Evolutionary conservation across 345 rosid species (phyloP), one percentile per base, ranked within the genome.

Genomic region (Sisymbrium irio): DNA sequence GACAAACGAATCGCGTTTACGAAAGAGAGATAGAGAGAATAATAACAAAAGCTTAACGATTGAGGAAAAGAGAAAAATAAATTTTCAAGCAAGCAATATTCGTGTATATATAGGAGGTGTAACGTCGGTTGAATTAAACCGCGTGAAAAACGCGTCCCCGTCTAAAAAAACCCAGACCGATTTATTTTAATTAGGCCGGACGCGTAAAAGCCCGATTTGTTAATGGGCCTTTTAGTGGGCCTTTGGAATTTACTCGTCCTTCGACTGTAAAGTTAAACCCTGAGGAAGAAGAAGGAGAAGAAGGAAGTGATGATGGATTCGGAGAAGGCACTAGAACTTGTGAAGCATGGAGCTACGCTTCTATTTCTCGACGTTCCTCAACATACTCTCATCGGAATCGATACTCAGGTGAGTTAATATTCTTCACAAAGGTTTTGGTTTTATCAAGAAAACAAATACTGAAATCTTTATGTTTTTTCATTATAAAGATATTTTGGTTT

Each of bases 291-390:
- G 62, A 3, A 44, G 50, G 18, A 28, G 67, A 9, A 72, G 57
- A 22, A 53, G 49, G 49, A 30, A 30, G 4, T 22, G 27, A 27
- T 10, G 14, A 87, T 91, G 98, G 93, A 94, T 73, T 78, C 90
- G 2, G 97, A 88, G 11, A 82, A 82, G 39, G 97, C 97, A 30
- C 67, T 87, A 8, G 93, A 92, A 77, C 84, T 86, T n/a, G 92
- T 86, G 27, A 86, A 81, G 83, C 85, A 75, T 6, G 97, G 97
- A 74, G 90, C 80, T 40, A 78, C 97, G 3, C 87, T 95, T 69
- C 92, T 92, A 39, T 89, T 88, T 45, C 88, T 95, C n/a, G 97
- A 87, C 67, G 96, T 95, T 71, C 99, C 97, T 78, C 85, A 85
- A 65, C 64, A 83, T 78, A 86, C 97, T 8, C 86, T 92, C 55